Percentiles rank a stretch among this genome's conserved stretches.
phyloP scores from a whole-genome alignment of 208 protist genomes.

The Naegleria fowleri region DNA sequence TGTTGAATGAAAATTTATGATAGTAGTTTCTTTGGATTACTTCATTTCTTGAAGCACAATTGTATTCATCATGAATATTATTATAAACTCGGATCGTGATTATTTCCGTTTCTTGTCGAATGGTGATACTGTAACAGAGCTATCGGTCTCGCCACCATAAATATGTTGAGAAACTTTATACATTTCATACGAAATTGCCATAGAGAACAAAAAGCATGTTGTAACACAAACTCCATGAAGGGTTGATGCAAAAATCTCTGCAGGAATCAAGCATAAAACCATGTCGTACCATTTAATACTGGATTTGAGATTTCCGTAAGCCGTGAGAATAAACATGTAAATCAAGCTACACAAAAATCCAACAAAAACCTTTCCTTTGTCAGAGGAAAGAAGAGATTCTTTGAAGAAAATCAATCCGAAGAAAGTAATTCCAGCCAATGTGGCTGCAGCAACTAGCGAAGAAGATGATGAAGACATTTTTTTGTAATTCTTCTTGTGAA shows the following conservation, averaged over 20 bases:
- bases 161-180: background rate
- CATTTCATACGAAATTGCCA: background rate
- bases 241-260: conserved; percentile 2
- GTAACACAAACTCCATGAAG: conserved; percentile 17
- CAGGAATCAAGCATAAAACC: background rate
- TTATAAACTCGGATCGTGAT: background rate
- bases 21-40: too few species aligned
- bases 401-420: background rate
- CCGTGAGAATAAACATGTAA: background rate
- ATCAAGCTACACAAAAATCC: conserved; percentile 14
- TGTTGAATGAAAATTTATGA: too few species aligned
- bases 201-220: background rate
- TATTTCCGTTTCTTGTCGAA: background rate
- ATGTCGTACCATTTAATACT: background rate
- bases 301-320: background rate
- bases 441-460: background rate
- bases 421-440: background rate
- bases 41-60: too few species aligned
- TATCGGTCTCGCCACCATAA: background rate
- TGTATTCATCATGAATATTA: background rate
- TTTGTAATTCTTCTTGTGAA: background rate
- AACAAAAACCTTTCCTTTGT: background rate
- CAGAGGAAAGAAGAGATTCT: background rate
- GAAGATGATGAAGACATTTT: background rate
- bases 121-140: background rate